Evolutionary conservation across 2,329 filamentous ascomycete species (phyloP).

Genomic region (Ceratocystis papillata): DNA sequence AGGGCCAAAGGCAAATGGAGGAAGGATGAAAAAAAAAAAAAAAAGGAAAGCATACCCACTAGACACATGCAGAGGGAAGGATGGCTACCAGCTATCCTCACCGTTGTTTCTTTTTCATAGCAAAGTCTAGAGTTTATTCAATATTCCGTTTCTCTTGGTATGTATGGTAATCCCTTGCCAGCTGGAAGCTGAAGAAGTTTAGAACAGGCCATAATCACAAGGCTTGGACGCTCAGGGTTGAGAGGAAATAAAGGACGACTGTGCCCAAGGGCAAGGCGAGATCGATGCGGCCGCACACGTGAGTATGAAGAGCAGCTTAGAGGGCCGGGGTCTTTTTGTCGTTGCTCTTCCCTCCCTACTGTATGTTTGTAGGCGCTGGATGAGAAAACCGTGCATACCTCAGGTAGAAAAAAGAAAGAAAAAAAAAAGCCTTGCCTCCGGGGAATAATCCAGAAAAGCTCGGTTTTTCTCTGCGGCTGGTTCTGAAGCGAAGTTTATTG

Average conservation of each 20-base stretch:
- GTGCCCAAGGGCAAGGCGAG: background rate
- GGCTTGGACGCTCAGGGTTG: background rate
- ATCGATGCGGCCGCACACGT: background rate
- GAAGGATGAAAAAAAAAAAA: background rate
- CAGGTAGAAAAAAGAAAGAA: background rate
- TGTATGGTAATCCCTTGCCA: background rate
- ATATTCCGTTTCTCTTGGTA: constrained; percentile 5
- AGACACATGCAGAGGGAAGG: background rate
- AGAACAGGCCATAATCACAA: background rate
- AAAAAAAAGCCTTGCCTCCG: background rate
- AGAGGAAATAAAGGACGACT: background rate
- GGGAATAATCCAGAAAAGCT: background rate
- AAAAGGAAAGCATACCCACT: background rate
- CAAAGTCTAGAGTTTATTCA: background rate
- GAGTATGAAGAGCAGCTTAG: background rate
- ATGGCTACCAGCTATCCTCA: background rate
- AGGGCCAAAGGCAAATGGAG: background rate
- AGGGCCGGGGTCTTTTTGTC: background rate
- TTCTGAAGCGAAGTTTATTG: background rate
- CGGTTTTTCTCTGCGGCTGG: background rate
- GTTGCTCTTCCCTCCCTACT: background rate
- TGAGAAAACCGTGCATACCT: background rate
- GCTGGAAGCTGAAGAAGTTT: background rate
- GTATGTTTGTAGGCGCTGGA: too few relatives aligned
- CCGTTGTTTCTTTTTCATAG: background rate